A percentile compares a stretch with the other conserved stretches of the same genome.
These are phyloP conservation scores for Hypsizygus ulmarius DNA, from an alignment of 1,284 basidiomycete genomes.

Conservation along the genomic window DNA sequence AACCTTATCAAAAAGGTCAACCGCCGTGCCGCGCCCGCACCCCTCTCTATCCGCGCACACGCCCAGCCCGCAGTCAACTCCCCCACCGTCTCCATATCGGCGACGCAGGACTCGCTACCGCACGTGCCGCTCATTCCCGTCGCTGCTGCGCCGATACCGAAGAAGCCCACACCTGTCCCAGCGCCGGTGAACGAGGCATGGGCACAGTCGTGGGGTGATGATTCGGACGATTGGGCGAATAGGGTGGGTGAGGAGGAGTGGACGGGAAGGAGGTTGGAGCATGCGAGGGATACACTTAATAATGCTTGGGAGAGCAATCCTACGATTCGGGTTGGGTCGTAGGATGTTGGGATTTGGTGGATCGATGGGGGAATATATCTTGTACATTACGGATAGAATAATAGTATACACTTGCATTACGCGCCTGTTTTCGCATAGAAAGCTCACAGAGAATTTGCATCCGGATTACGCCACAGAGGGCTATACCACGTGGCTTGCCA, in stretches of 20 bases:
- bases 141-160: conserved; percentile 16
- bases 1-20: conserved; percentile 38
- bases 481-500: conserved; percentile 8
- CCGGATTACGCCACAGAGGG: no score
- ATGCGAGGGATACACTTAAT: conserved; percentile 29
- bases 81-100: conserved; percentile 19
- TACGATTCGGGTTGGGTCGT: conserved; percentile 12
- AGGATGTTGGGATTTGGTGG: conserved; percentile 1
- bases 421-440: no score
- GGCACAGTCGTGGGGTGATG: conserved; percentile 55
- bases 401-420: neutral
- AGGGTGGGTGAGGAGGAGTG: conserved; percentile 46
- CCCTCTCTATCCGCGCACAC: conserved; percentile 34
- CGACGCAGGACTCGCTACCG: conserved; percentile 7
- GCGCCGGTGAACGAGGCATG: conserved; percentile 33
- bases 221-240: conserved; percentile 53
- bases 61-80: conserved; percentile 34
- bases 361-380: neutral
- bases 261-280: conserved; percentile 41
- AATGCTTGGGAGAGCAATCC: conserved; percentile 13
- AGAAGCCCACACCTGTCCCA: no score
- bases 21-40: conserved; percentile 41
- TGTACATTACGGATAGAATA: conserved; percentile 7
- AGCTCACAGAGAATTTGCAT: no score
- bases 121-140: conserved; percentile 8